phyloP scores from a whole-genome alignment of 1,284 basidiomycete species.

The Leccinum fallax region DNA sequence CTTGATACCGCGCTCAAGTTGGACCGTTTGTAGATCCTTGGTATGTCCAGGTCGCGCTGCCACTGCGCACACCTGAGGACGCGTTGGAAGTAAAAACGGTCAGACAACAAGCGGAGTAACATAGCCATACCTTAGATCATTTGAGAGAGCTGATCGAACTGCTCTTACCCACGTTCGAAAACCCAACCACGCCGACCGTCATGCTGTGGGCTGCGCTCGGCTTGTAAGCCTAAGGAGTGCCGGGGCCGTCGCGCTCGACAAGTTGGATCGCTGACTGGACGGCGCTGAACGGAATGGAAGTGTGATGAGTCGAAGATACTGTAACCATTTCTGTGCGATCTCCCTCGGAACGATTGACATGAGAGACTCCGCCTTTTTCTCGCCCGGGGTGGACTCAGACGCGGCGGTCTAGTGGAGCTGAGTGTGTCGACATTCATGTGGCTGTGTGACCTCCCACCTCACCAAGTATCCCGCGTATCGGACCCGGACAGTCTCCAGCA shows the following conservation, averaged over 20 bases:
- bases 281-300: no score
- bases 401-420: no score
- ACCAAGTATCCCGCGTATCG: no score
- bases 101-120: neutral
- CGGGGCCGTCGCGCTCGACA: constrained; percentile 78
- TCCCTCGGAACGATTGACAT: constrained; percentile 71
- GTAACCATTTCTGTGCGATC: constrained; percentile 91
- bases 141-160: constrained; percentile 95
- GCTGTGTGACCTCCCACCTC: no score
- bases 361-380: no score
- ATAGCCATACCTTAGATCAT: constrained; percentile 67
- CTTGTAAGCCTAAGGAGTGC: constrained; percentile 75
- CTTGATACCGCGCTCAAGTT: constrained; percentile 89
- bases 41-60: constrained; percentile 77
- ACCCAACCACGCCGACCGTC: constrained; percentile 94
- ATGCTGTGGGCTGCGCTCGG: constrained; percentile 69
- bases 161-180: constrained; percentile 98
- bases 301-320: constrained; percentile 79
- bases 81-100: constrained; percentile 40
- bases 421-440: no score
- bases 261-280: constrained; percentile 70
- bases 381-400: no score
- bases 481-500: no score
- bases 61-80: constrained; percentile 59
- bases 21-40: constrained; percentile 91